Conservation (phyloP, 495 filamentous ascomycete genomes). For the Penicillium malachiteum region DNA sequence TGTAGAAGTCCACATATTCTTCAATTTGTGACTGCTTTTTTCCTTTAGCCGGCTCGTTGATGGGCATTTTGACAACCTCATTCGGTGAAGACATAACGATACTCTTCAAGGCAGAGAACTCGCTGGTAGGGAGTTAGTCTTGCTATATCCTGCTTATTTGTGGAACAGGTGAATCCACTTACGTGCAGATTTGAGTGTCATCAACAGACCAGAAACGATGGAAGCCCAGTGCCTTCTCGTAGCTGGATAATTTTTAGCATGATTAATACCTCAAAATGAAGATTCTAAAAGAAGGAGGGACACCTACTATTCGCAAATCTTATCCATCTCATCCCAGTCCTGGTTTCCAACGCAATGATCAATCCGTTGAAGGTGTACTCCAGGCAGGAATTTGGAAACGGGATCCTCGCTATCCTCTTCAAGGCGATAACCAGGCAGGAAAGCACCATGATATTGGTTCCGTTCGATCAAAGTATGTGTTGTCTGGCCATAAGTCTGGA, state of each 20-base stretch:
- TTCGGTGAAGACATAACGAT: slow-evolving; percentile 87
- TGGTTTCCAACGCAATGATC: slow-evolving; percentile 97
- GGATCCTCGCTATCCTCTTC: slow-evolving; percentile 44
- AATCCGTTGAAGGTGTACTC: slow-evolving; percentile 65
- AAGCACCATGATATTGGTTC: slow-evolving; percentile 61
- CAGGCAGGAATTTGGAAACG: slow-evolving; percentile 52
- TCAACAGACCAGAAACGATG: slow-evolving; percentile 95
- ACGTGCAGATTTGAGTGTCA: slow-evolving; percentile 79
- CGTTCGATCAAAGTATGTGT: slow-evolving; percentile 84
- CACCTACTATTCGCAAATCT: slow-evolving; percentile 70
- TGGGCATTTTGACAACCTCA: slow-evolving; percentile 88
- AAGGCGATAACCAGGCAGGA: slow-evolving; percentile 75
- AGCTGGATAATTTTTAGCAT: slow-evolving; percentile 46
- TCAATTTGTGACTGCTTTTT: slow-evolving; percentile 88
- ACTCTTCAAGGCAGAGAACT: slow-evolving; percentile 79
- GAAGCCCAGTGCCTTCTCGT: slow-evolving; percentile 86
- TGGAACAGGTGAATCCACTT: slow-evolving; percentile 14
- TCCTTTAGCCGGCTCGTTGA: slow-evolving; percentile 90
- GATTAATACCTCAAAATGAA: too few relatives aligned
- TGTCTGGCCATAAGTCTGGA: slow-evolving; percentile 87
- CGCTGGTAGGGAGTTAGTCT: slow-evolving; percentile 32
- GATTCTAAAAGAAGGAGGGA: background rate
- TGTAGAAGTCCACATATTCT: slow-evolving; percentile 87
- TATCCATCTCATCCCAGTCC: slow-evolving; percentile 84
- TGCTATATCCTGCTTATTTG: background rate